Conservation (phyloP, 176 grass and related monocot genomes). For the Alloteropsis semialata region DNA sequence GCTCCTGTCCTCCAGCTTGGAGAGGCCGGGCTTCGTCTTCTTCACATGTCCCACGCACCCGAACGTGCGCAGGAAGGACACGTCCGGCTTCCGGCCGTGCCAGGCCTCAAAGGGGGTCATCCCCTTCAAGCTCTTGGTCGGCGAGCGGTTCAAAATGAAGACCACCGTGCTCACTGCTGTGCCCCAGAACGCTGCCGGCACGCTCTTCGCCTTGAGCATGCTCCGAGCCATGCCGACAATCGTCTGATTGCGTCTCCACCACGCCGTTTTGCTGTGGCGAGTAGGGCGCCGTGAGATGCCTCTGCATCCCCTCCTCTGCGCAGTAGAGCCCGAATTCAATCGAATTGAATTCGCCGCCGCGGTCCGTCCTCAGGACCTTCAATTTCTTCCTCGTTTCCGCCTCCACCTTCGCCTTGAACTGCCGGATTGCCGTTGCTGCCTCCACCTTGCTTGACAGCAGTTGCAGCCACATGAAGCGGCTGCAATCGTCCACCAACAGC, state of each 20-base stretch:
- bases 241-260: not conserved
- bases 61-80: not conserved
- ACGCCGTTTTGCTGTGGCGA: not conserved
- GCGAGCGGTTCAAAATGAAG: not conserved
- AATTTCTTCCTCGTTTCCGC: not conserved
- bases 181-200: not conserved
- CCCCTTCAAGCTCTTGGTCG: not conserved
- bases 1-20: not conserved
- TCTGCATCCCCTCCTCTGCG: not conserved
- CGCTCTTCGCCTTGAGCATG: not conserved
- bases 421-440: not conserved
- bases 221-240: not conserved
- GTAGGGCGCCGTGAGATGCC: not conserved
- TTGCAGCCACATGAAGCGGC: not conserved
- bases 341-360: not conserved
- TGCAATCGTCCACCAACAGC: not conserved
- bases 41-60: not conserved
- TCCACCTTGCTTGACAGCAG: not conserved
- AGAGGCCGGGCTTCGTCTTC: not conserved
- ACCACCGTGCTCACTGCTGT: not conserved
- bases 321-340: not conserved
- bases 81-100: not conserved
- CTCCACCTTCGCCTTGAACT: not conserved
- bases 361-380: not conserved
- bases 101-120: not conserved